A percentile compares a stretch with the other conserved stretches of the same genome.
Conservation (phyloP, 2,329 filamentous ascomycete genomes). For the Aspergillus tanneri region DNA sequence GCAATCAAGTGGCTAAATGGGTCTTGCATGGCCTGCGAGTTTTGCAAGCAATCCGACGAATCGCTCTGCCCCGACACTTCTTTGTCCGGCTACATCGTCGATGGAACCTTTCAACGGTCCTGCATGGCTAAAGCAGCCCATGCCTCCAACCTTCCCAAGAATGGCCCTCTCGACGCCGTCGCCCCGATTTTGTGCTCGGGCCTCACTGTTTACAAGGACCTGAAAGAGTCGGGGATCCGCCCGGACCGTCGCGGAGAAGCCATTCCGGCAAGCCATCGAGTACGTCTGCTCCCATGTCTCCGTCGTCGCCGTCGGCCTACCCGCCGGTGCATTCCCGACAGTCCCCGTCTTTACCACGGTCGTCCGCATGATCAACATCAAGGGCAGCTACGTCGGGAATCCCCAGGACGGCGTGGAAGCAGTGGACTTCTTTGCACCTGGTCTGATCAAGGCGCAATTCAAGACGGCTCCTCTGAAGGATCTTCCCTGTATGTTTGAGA, state of each 20-base stretch:
- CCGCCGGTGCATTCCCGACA: slow-evolving; percentile 72
- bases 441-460: slow-evolving; percentile 82
- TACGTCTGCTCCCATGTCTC: slow-evolving; percentile 81
- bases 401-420: slow-evolving; percentile 84
- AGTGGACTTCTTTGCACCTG: slow-evolving; percentile 81
- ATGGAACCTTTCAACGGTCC: slow-evolving; percentile 93
- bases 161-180: slow-evolving; percentile 71
- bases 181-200: slow-evolving; percentile 81
- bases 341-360: slow-evolving; percentile 90
- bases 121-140: slow-evolving; percentile 82
- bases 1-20: slow-evolving; percentile 93
- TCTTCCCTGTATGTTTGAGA: slow-evolving; percentile 74
- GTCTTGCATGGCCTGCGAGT: slow-evolving; percentile 77
- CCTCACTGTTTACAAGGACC: slow-evolving; percentile 86
- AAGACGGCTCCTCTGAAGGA: slow-evolving; percentile 81
- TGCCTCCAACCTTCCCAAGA: slow-evolving; percentile 77
- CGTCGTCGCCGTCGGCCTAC: slow-evolving; percentile 86
- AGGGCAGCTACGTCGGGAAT: slow-evolving; percentile 92
- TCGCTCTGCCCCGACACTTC: slow-evolving; percentile 73
- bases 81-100: slow-evolving; percentile 88
- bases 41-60: slow-evolving; percentile 79
- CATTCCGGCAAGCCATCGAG: slow-evolving; percentile 89
- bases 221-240: slow-evolving; percentile 75
- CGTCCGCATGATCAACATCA: slow-evolving; percentile 85
- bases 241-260: slow-evolving; percentile 84